These are phyloP conservation scores for Penicillium egyptiacum DNA, from an alignment of 495 filamentous ascomycete genomes.

Conservation along the genomic window DNA sequence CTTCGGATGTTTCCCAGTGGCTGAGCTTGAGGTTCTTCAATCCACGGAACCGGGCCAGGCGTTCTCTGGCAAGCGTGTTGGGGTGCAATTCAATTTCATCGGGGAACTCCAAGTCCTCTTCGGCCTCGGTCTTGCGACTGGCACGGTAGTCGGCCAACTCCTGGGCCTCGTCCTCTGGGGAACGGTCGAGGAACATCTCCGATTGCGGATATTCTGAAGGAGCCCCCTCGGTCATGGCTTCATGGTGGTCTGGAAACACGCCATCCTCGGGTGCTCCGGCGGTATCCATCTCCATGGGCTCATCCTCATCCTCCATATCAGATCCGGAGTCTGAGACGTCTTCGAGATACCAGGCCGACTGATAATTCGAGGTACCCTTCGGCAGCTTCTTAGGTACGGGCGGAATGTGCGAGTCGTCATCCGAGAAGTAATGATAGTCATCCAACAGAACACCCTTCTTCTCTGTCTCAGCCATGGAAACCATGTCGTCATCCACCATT, in stretches of 20 bases:
- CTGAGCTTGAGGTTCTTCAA: conserved; percentile 86
- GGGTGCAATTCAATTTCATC: conserved; percentile 96
- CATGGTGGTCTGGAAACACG: conserved; percentile 66
- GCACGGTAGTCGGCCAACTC: conserved; percentile 76
- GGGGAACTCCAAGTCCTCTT: conserved; percentile 92
- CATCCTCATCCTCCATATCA: conserved; percentile 68
- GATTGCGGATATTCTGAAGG: conserved; percentile 86
- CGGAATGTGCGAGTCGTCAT: conserved; percentile 70
- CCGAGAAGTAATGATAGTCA: conserved; percentile 97
- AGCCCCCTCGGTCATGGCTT: conserved; percentile 72
- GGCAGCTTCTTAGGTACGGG: conserved; percentile 72
- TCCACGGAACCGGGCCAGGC: conserved; percentile 81
- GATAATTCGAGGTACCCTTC: conserved; percentile 88
- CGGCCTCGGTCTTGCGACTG: conserved; percentile 70
- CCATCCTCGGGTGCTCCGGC: conserved; percentile 70
- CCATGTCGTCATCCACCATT: conserved; percentile 68
- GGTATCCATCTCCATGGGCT: conserved; percentile 51
- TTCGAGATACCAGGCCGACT: conserved; percentile 88
- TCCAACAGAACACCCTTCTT: conserved; percentile 86
- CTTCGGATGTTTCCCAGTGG: conserved; percentile 84
- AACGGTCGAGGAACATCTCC: conserved; percentile 85
- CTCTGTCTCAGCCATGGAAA: conserved; percentile 53
- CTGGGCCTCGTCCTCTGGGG: conserved; percentile 80
- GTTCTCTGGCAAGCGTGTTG: conserved; percentile 79
- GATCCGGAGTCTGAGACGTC: conserved; percentile 86